Evolutionary conservation across 1,139 yeast species (phyloP).

Genomic region (Suhomyces panamericanus): DNA sequence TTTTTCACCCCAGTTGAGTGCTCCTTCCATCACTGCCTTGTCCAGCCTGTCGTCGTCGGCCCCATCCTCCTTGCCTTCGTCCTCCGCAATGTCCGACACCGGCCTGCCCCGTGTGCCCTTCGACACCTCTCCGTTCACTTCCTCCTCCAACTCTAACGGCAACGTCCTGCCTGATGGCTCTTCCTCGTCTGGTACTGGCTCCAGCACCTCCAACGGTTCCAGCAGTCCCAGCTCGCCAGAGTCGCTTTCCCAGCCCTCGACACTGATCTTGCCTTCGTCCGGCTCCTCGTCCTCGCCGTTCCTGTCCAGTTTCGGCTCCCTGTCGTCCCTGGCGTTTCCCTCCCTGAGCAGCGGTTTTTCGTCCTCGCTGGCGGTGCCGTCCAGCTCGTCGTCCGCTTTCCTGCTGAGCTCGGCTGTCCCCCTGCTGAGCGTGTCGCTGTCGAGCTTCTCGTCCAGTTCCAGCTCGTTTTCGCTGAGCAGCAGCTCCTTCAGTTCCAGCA

Average conservation of each 20-base stretch:
- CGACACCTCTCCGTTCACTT: not conserved
- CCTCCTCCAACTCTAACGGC: not conserved
- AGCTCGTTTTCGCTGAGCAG: too few species aligned
- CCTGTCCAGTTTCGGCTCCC: too few species aligned
- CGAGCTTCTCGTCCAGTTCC: not conserved
- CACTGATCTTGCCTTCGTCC: too few species aligned
- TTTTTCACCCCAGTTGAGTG: not conserved
- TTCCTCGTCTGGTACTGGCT: too few species aligned
- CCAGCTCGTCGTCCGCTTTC: not conserved
- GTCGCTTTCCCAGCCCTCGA: too few species aligned
- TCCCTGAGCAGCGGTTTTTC: too few species aligned
- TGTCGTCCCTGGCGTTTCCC: too few species aligned
- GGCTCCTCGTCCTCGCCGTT: too few species aligned
- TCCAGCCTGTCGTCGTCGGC: not conserved
- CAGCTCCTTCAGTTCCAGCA: not conserved
- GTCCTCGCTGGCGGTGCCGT: not conserved
- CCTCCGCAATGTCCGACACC: not conserved
- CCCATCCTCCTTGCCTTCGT: not conserved
- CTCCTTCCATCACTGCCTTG: not conserved
- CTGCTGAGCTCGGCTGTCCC: not conserved
- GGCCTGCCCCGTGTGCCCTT: not conserved
- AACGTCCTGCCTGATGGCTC: too few species aligned
- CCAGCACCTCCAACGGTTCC: not conserved
- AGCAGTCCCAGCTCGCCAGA: not conserved
- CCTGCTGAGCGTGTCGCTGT: not conserved